Percentiles rank a stretch among this genome's conserved stretches.
phyloP scores from a whole-genome alignment of 2,329 filamentous ascomycete genomes.

The Magnaporthales sp. region DNA sequence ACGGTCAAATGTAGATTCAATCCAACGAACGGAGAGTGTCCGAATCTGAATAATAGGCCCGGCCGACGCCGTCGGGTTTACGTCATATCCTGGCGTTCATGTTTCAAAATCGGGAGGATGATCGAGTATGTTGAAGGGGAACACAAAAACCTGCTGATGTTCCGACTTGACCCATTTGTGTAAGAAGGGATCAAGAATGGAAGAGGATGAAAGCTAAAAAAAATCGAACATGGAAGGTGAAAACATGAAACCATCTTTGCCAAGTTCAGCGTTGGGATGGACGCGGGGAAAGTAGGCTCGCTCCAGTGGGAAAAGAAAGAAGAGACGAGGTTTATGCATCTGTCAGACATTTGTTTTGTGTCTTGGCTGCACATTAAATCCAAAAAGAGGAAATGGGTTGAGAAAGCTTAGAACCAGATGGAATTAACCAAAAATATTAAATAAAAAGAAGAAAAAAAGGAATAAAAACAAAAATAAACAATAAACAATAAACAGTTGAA shows the following conservation, averaged over 20 bases:
- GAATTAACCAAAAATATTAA: too few relatives aligned
- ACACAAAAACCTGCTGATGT: neutral
- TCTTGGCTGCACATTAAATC: neutral
- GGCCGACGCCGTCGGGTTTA: neutral
- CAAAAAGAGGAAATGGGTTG: neutral
- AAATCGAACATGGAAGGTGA: neutral
- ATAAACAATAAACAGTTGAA: neutral
- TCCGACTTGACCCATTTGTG: neutral
- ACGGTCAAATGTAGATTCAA: neutral
- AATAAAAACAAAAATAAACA: neutral
- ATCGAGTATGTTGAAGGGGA: neutral
- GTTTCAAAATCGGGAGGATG: neutral
- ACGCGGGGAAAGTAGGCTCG: neutral
- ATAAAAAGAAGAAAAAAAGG: neutral
- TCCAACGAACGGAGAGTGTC: neutral
- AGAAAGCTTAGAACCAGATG: neutral
- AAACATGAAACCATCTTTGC: neutral
- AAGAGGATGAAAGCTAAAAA: neutral
- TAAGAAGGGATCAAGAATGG: neutral
- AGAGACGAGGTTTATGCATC: neutral
- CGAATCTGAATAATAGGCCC: neutral
- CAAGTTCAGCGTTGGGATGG: neutral
- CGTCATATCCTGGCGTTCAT: neutral
- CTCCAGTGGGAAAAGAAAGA: neutral
- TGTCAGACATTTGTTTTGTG: neutral